Evolutionary conservation across 306 rosid genomes (phyloP).

Genomic region (Rosa persica): DNA sequence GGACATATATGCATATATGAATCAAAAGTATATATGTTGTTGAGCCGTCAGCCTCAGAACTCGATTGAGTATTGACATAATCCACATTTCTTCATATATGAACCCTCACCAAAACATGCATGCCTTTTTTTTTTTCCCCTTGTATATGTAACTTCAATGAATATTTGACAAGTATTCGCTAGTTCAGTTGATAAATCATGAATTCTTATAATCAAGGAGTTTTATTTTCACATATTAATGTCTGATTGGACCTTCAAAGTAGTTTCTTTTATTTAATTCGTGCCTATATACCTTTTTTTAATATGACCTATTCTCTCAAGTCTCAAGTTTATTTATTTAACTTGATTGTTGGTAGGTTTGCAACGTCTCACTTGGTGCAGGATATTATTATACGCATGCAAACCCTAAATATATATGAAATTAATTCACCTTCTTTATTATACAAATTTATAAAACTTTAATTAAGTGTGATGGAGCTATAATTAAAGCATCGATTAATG

Average conservation of each 20-base stretch:
- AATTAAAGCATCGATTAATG: neutral
- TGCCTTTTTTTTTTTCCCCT: neutral
- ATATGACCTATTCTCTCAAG: neutral
- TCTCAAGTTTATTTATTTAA: neutral
- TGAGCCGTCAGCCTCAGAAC: conserved; percentile 7
- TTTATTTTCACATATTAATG: neutral
- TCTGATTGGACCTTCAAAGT: neutral
- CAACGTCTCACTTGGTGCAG: neutral
- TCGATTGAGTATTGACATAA: neutral
- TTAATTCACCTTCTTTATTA: neutral
- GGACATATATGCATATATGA: neutral
- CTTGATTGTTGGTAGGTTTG: neutral
- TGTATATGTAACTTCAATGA: neutral
- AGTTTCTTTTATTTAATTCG: neutral
- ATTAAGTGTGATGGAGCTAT: neutral
- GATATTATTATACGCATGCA: neutral
- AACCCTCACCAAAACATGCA: neutral
- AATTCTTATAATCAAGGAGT: neutral
- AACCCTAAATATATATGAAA: neutral
- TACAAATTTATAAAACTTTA: neutral
- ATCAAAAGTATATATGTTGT: neutral
- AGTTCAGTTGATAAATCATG: neutral
- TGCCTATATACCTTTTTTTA: neutral
- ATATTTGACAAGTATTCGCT: neutral
- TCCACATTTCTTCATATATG: neutral